Conservation (phyloP, 257 asterid genomes). For the Coffea eugenioides region DNA sequence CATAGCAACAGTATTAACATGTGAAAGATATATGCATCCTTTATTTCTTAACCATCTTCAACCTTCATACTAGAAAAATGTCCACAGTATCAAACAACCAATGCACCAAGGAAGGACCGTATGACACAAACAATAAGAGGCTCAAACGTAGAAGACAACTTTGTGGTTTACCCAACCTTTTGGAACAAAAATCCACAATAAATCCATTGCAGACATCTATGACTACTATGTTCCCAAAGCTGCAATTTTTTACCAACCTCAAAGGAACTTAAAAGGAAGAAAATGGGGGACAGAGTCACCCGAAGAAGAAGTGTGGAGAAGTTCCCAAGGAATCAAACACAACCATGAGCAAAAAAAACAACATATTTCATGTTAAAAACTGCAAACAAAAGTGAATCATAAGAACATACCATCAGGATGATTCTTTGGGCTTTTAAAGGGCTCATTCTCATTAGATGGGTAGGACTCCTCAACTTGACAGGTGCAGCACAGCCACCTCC, state of each 20-base stretch:
- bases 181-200: neutral
- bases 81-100: neutral
- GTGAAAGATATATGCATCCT: no score
- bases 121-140: neutral
- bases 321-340: neutral
- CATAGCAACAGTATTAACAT: neutral
- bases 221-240: neutral
- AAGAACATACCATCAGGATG: conserved; percentile 51
- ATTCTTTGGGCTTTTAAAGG: conserved; percentile 65
- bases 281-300: neutral
- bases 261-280: neutral
- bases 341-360: conserved; percentile 1
- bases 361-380: conserved; percentile 1
- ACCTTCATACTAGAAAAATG: neutral
- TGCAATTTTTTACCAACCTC: neutral
- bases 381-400: conserved; percentile 5
- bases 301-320: neutral
- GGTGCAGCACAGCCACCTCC: conserved; percentile 86
- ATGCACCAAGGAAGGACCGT: neutral
- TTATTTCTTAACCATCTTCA: neutral
- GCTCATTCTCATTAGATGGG: conserved; percentile 60
- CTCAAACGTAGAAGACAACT: neutral
- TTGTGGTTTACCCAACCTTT: neutral
- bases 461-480: conserved; percentile 69
- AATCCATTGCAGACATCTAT: neutral